These are phyloP conservation scores for Prinsepia uniflora DNA, from an alignment of 306 rosid species.

Conservation along the genomic window DNA sequence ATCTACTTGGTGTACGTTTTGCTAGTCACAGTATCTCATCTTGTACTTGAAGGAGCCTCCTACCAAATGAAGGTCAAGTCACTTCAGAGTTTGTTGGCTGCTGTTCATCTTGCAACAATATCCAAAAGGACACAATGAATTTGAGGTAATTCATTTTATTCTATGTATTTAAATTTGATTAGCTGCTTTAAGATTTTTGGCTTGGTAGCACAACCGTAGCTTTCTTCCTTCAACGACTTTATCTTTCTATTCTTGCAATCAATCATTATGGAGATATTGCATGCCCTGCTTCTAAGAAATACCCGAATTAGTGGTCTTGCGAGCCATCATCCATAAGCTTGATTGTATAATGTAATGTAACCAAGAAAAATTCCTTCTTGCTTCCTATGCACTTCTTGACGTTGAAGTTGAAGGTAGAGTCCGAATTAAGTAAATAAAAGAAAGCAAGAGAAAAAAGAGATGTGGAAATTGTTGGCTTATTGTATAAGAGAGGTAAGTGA, in stretches of 20 bases:
- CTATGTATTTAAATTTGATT: no score
- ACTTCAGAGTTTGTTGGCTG: slow-evolving; percentile 14
- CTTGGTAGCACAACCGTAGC: slow-evolving; percentile 15
- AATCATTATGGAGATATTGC: slow-evolving; percentile 38
- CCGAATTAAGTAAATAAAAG: slow-evolving; percentile 53
- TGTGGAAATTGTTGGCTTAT: slow-evolving; percentile 35
- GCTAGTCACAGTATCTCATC: slow-evolving; percentile 4
- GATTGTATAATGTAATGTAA: slow-evolving; percentile 21
- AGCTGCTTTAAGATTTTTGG: no score
- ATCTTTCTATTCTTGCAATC: slow-evolving; percentile 36
- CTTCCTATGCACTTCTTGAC: slow-evolving; percentile 54
- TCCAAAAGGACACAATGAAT: not conserved
- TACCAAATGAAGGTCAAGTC: not conserved
- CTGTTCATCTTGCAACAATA: not conserved
- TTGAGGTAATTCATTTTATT: not conserved
- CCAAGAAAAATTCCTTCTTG: slow-evolving; percentile 47
- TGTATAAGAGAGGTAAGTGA: slow-evolving; percentile 66
- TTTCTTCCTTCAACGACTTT: slow-evolving; percentile 35
- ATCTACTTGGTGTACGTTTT: not conserved
- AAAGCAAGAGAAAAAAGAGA: not conserved
- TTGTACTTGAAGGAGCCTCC: not conserved
- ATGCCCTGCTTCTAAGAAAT: slow-evolving; percentile 55
- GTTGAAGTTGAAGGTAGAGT: slow-evolving; percentile 42
- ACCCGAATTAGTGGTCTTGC: slow-evolving; percentile 29
- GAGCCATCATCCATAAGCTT: slow-evolving; percentile 28